Base-by-base conservation (phyloP, 352 stramenopile species). In the Thraustochytrium striatum region DNA sequence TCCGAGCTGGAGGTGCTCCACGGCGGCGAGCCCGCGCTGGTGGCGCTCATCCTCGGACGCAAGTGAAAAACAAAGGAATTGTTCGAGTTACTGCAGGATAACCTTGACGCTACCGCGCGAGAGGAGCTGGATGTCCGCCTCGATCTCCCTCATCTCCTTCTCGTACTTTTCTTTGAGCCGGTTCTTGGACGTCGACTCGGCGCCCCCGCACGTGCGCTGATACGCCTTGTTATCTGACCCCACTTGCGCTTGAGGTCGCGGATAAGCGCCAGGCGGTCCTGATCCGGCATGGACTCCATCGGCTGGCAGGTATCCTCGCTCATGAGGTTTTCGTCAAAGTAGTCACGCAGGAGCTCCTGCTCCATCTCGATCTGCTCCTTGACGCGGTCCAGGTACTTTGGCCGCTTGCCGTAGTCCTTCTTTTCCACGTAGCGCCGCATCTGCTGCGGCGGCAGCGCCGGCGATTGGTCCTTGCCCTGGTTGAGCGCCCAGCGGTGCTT, bases 231-330 rank as follows among this genome's bases (percentile, higher is more conserved):
- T 75, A 75, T 41, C 5, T 47, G n/a, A 21, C 65, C 65, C 65
- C 65, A 75, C 50, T 75, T 75, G 7, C 65, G 65, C 65, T 75
- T 75, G 32, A 75, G 65, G 41, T 75, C 32, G 30, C 61, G 65
- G 65, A 75, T 61, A 5, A 75, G 65, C 35, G 35, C 39, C 50
- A 55, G 30, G n/a, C 65, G 43, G 25, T 75, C 65, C 30, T 39
- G 41, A 16, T 75, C 65, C 11, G 65, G 43, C 41, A 75, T 72
- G 25, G 30, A 55, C 65, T 75, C 65, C 5, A 38, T 62, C 5
- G 68, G 11, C 7, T 16, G 8, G 11, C 43, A 39, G 30, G 41
- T 25, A 7, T 30, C 19, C 16, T 30, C 21, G 11, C 41, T 43
- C n/a, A 61, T 16, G 25, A 16, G 61, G 30, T 61, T 52, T 13